Percentiles rank a stretch among this genome's conserved stretches.
Conservation (phyloP, 148 eudicot genomes). For the Vaccinium macrocarpon region DNA sequence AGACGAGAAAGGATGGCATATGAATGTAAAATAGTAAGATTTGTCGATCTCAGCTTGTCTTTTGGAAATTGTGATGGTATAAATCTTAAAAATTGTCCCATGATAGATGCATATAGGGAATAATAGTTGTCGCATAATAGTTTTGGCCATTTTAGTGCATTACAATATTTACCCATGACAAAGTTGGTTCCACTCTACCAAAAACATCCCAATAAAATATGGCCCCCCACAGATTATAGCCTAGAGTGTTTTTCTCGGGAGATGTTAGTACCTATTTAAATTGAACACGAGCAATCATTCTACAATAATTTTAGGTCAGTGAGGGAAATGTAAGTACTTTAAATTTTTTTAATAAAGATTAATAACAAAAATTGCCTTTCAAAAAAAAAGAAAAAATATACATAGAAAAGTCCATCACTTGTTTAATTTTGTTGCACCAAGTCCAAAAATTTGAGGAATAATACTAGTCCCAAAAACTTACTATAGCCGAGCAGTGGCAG, state of each 20-base stretch:
- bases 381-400: background rate
- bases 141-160: too few relatives aligned
- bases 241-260: background rate
- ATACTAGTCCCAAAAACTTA: too few relatives aligned
- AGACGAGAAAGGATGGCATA: background rate
- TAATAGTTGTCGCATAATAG: too few relatives aligned
- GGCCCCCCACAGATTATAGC: background rate
- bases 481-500: background rate
- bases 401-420: background rate
- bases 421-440: background rate
- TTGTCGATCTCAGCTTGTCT: background rate
- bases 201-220: background rate
- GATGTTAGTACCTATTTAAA: background rate
- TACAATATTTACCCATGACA: too few relatives aligned
- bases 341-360: too few relatives aligned
- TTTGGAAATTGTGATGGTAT: background rate
- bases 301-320: background rate
- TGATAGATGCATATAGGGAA: too few relatives aligned
- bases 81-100: background rate
- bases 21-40: background rate
- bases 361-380: too few relatives aligned
- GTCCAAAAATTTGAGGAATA: background rate
- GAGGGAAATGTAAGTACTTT: background rate
- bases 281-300: background rate
- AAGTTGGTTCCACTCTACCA: too few relatives aligned